These are phyloP conservation scores for Umbelopsis sp. DNA, from an alignment of 192 early-diverging fungal genomes.

Conservation along the genomic window DNA sequence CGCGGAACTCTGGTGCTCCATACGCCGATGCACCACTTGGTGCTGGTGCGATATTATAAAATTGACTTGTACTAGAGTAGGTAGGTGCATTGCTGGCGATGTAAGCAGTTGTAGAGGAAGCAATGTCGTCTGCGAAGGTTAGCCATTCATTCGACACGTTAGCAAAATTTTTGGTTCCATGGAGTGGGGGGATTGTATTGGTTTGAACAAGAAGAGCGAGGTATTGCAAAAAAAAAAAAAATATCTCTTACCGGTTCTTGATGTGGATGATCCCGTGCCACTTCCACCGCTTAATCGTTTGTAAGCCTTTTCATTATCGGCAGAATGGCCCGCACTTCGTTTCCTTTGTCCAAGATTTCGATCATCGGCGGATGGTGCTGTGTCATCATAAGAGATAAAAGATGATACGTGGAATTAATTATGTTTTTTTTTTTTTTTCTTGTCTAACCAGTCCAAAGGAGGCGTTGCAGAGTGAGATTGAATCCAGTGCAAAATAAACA, in stretches of 20 bases:
- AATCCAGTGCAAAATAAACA: background rate
- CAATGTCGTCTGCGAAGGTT: background rate
- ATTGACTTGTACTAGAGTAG: background rate
- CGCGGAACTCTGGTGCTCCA: background rate
- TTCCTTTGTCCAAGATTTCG: constrained; percentile 9
- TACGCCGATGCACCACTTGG: background rate
- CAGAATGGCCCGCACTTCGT: background rate
- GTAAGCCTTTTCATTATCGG: background rate
- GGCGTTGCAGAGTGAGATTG: background rate
- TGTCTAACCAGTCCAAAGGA: background rate
- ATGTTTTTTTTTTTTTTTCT: background rate
- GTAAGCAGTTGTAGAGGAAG: background rate
- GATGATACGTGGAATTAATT: background rate
- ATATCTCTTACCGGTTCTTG: background rate
- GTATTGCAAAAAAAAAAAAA: background rate
- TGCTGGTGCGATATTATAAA: constrained; percentile 9
- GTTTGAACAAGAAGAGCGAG: background rate
- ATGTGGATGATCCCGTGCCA: constrained; percentile 7
- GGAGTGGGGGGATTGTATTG: background rate
- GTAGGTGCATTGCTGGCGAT: background rate
- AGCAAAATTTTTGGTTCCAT: background rate
- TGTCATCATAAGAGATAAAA: background rate
- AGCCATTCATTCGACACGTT: constrained; percentile 2
- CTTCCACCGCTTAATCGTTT: constrained; percentile 13
- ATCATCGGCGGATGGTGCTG: background rate